Conservation (phyloP, 169 alveolate genomes). For the Plasmodium sp. region DNA sequence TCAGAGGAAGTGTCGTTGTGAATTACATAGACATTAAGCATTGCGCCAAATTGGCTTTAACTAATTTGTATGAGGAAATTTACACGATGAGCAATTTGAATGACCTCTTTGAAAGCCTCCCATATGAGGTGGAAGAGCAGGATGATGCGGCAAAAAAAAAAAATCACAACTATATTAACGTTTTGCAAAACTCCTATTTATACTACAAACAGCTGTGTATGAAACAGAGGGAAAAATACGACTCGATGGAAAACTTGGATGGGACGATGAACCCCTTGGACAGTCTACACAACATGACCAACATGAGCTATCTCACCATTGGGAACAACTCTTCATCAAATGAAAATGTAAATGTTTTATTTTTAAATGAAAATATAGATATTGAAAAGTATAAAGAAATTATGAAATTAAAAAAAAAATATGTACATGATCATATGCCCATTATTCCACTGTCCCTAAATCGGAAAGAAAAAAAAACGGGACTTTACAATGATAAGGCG, state of each 20-base stretch:
- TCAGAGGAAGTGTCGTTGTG: conserved; percentile 61
- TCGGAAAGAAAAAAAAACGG: conserved; percentile 57
- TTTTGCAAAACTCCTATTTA: conserved; percentile 49
- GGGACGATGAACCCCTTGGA: neutral
- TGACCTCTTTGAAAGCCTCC: neutral
- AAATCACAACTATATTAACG: conserved; percentile 43
- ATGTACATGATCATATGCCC: conserved; percentile 74
- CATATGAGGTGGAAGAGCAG: conserved; percentile 10
- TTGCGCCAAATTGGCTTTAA: conserved; percentile 24
- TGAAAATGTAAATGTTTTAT: conserved; percentile 47
- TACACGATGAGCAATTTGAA: conserved; percentile 10
- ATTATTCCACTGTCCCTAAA: conserved; percentile 42
- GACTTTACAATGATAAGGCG: conserved; percentile 20
- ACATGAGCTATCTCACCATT: neutral
- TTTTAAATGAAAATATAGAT: conserved; percentile 46
- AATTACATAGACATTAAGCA: conserved; percentile 62
- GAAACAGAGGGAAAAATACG: conserved; percentile 20
- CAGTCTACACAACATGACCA: neutral
- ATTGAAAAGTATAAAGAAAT: conserved; percentile 61
- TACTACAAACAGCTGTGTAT: conserved; percentile 48
- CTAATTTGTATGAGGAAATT: conserved; percentile 44
- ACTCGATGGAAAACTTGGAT: neutral
- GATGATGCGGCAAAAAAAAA: neutral
- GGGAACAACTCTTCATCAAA: neutral
- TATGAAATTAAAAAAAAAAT: conserved; percentile 56